A percentile compares a stretch with the other conserved stretches of the same genome.
Conservation (phyloP, 164 flowering plant species). For the Echeveria elegans region DNA sequence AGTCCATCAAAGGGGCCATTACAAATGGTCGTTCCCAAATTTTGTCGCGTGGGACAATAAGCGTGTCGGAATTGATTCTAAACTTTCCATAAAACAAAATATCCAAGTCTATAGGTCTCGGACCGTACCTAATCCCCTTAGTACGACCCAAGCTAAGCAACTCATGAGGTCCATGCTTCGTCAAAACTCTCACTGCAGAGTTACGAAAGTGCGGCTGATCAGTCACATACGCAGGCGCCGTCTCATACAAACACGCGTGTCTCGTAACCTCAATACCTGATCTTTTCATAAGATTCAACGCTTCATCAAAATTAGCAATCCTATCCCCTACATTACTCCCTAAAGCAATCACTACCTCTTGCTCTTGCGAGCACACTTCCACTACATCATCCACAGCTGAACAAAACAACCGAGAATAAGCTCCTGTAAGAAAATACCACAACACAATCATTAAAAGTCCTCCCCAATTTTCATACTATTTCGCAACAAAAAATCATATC, state of each 20-base stretch:
- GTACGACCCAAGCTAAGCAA: slow-evolving; percentile 72
- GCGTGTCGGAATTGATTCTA: slow-evolving; percentile 51
- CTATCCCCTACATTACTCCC: slow-evolving; percentile 95
- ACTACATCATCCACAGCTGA: slow-evolving; percentile 25
- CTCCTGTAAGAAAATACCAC: slow-evolving; percentile 14
- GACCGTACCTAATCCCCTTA: slow-evolving; percentile 82
- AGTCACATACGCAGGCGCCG: slow-evolving; percentile 83
- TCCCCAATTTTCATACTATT: background rate
- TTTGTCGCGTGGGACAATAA: slow-evolving; percentile 80
- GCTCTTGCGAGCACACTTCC: slow-evolving; percentile 57
- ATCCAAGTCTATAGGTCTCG: slow-evolving; percentile 89
- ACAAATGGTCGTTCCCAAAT: slow-evolving; percentile 97
- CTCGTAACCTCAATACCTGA: slow-evolving; percentile 56
- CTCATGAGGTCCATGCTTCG: slow-evolving; percentile 80
- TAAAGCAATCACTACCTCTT: slow-evolving; percentile 85
- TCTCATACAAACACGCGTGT: slow-evolving; percentile 85
- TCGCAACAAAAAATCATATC: background rate
- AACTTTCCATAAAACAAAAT: slow-evolving; percentile 78
- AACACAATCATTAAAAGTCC: too few species aligned
- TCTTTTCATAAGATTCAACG: slow-evolving; percentile 54
- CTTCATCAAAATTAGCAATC: slow-evolving; percentile 60
- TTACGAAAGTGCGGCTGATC: slow-evolving; percentile 89
- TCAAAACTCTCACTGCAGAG: slow-evolving; percentile 77
- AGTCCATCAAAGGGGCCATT: slow-evolving; percentile 78
- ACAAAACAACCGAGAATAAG: slow-evolving; percentile 24